These are phyloP conservation scores for Lasiosphaeria hispida DNA, from an alignment of 495 filamentous ascomycete genomes.

Conservation along the genomic window DNA sequence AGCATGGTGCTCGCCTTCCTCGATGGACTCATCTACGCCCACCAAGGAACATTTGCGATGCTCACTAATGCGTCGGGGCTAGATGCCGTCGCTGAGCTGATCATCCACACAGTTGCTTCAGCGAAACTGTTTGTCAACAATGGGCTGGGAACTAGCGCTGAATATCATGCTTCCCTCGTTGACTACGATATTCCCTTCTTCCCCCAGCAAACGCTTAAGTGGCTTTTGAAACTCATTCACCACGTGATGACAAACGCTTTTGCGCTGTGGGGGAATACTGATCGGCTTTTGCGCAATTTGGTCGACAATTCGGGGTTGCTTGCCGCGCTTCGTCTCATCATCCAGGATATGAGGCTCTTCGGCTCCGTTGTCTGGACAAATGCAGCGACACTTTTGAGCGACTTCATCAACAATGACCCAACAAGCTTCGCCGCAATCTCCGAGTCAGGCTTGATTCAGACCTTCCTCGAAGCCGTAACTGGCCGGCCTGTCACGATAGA, in stretches of 20 bases:
- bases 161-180: slow-evolving; percentile 74
- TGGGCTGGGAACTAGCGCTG: slow-evolving; percentile 71
- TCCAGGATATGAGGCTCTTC: slow-evolving; percentile 72
- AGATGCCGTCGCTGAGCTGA: slow-evolving; percentile 80
- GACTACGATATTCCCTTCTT: slow-evolving; percentile 93
- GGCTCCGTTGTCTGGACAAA: slow-evolving; percentile 93
- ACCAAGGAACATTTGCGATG: slow-evolving; percentile 74
- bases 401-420: slow-evolving; percentile 98
- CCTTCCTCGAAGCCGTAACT: slow-evolving; percentile 78
- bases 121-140: slow-evolving; percentile 61
- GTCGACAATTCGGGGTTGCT: slow-evolving; percentile 89
- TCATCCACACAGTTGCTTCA: slow-evolving; percentile 72
- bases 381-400: slow-evolving; percentile 83
- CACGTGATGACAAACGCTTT: slow-evolving; percentile 84
- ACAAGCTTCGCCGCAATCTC: slow-evolving; percentile 94
- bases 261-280: slow-evolving; percentile 69
- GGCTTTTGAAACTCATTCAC: slow-evolving; percentile 92
- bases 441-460: slow-evolving; percentile 86
- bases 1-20: slow-evolving; percentile 79
- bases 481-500: slow-evolving; percentile 47
- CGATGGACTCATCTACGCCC: slow-evolving; percentile 78
- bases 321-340: slow-evolving; percentile 72
- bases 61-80: slow-evolving; percentile 78
- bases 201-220: slow-evolving; percentile 87
- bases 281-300: slow-evolving; percentile 84